Percentiles rank a stretch among this genome's conserved stretches.
Evolutionary conservation across 345 rosid species (phyloP).

Genomic region (Arabis hirsuta): DNA sequence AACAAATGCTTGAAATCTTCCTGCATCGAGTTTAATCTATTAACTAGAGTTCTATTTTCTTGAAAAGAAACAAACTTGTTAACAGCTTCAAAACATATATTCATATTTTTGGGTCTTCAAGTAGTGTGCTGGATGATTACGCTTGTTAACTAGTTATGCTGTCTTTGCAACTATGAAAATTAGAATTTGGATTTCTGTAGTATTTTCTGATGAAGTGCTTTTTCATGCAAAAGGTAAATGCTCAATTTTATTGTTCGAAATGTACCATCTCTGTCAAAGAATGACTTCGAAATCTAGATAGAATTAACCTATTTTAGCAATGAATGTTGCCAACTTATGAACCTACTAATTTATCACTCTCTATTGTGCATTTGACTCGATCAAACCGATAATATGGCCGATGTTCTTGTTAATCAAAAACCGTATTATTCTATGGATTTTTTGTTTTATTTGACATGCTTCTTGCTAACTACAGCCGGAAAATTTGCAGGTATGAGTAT

Average conservation of each 20-base stretch:
- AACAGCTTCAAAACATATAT: not conserved
- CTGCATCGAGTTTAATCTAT: not conserved
- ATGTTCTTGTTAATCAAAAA: not conserved
- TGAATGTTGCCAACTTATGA: slow-evolving; percentile 1
- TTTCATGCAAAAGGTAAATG: not conserved
- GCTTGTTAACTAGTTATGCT: slow-evolving; percentile 7
- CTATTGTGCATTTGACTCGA: not conserved
- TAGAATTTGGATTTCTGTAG: not conserved
- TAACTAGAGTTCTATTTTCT: not conserved
- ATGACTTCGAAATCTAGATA: slow-evolving; percentile 7
- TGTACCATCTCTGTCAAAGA: not conserved
- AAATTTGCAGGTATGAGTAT: slow-evolving; percentile 78
- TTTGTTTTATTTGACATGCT: not conserved
- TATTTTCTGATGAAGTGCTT: slow-evolving; percentile 1
- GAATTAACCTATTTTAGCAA: not conserved
- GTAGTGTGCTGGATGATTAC: not conserved
- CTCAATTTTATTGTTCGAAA: not conserved
- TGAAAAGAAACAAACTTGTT: not conserved
- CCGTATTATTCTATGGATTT: not conserved
- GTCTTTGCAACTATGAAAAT: slow-evolving; percentile 1
- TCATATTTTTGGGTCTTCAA: not conserved
- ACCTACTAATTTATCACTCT: not conserved
- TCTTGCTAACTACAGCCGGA: not conserved
- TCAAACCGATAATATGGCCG: not conserved
- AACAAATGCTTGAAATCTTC: slow-evolving; percentile 27